Base-by-base conservation (phyloP, 805 yeast genomes). In the Dipodascus geniculatus region DNA sequence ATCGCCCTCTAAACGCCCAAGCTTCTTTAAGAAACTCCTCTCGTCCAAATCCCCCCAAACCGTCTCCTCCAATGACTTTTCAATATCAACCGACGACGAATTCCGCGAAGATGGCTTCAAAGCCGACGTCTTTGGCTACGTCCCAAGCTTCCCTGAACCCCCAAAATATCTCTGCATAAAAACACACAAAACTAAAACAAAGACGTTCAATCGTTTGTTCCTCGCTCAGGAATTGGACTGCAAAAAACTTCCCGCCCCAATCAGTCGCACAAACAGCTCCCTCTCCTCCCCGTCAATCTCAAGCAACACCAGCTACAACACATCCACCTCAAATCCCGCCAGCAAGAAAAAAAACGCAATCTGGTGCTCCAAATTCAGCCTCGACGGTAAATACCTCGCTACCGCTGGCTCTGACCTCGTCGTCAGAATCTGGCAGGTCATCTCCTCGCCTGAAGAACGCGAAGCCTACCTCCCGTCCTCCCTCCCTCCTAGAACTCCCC, bases 321-420 rank as follows among this genome's bases (percentile, higher is more conserved):
- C 49, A 3, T 22, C 42, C n/a, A 28, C 28, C 17, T 53, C 57
- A 42, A 56, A 54, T 54, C 19, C 52, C 11, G 51, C 38, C 22
- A 57, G 62, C 58, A 33, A 51, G 44, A 55, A 54, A 28, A 50
- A 55, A 24, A 66, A 70, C 49, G 86, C 93, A 9, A 74, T 86
- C n/a, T 87, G 89, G 78, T 77, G 80, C 11, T 71, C 85, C 71
- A 77, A 80, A 60, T 90, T 90, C 67, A 81, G 86, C 55, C 67
- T 67, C 14, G 95, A 90, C 68, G 97, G 97, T 9, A 82, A 80
- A 66, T 87, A 75, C 64, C 67, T 90, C 61, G 96, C 96, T 0
- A 78, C 85, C 1, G 96, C 91, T 0, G 95, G 96, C 19, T 79
- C 85, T 60, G 89, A 86, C 63, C 76, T 83, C 2, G 67, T 74